Percentiles rank a stretch among this genome's conserved stretches.
phyloP scores from a whole-genome alignment of 2,329 filamentous ascomycete species.

The Leptographium procerum region DNA sequence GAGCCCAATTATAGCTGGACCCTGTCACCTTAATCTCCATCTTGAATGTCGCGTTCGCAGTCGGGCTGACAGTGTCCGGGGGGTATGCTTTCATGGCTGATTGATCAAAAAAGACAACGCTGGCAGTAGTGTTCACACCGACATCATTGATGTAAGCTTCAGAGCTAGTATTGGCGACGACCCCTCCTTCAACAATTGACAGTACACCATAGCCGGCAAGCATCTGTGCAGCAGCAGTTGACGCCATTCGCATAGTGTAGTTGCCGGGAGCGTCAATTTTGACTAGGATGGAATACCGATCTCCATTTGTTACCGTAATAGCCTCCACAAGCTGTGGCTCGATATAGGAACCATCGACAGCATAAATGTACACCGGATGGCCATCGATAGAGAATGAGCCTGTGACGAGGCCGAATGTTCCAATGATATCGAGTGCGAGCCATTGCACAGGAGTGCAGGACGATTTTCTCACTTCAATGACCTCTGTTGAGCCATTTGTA shows the following conservation, averaged over 20 bases:
- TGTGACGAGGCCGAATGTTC: constrained; percentile 34
- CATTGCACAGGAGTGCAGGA: constrained; percentile 20
- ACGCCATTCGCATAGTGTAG: constrained; percentile 44
- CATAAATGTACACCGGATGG: constrained; percentile 41
- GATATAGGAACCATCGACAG: constrained; percentile 43
- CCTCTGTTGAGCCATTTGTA: constrained; percentile 30
- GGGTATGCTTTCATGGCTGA: constrained; percentile 34
- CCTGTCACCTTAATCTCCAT: constrained; percentile 28
- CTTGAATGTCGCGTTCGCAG: constrained; percentile 33
- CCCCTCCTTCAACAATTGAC: constrained; percentile 18
- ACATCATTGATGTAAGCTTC: constrained; percentile 31
- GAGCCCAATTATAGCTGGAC: constrained; percentile 39
- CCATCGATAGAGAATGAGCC: constrained; percentile 38
- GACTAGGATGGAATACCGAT: constrained; percentile 40
- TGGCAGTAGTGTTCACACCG: constrained; percentile 28
- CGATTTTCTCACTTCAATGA: constrained; percentile 26
- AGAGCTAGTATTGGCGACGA: constrained; percentile 24
- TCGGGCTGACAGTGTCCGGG: constrained; percentile 26
- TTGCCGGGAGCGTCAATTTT: constrained; percentile 32
- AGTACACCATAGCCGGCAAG: constrained; percentile 41
- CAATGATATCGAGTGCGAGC: constrained; percentile 44
- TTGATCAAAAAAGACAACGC: constrained; percentile 33
- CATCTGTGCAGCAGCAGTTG: constrained; percentile 38
- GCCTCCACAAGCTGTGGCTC: constrained; percentile 37
- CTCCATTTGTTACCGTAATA: constrained; percentile 36